Evolutionary conservation across 495 filamentous ascomycete genomes (phyloP).

Genomic region (Sporormia fimetaria): DNA sequence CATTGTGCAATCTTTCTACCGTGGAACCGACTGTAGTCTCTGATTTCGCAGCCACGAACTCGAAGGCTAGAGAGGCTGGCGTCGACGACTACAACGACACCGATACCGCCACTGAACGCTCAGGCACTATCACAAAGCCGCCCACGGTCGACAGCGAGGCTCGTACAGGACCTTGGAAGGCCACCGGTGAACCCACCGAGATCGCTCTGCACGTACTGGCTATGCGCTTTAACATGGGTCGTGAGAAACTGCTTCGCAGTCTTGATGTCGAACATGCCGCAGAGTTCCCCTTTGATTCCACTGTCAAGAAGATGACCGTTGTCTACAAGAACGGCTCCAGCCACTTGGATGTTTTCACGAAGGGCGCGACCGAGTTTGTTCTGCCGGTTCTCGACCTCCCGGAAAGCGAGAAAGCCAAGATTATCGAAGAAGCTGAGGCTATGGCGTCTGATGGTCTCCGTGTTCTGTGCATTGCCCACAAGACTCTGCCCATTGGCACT

Average conservation of each 20-base stretch:
- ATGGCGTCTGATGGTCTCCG: constrained; percentile 47
- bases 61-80: no score
- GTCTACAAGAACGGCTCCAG: constrained; percentile 35
- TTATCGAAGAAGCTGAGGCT: constrained; percentile 37
- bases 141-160: constrained; percentile 11
- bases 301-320: constrained; percentile 47
- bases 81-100: constrained; percentile 19
- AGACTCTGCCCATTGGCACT: constrained; percentile 22
- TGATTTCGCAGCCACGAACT: no score
- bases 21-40: constrained; percentile 9
- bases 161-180: constrained; percentile 32
- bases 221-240: constrained; percentile 39
- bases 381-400: constrained; percentile 37
- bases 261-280: constrained; percentile 31
- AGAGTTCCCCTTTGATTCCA: constrained; percentile 50
- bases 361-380: constrained; percentile 47
- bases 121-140: constrained; percentile 2
- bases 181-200: constrained; percentile 44
- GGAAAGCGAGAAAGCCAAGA: constrained; percentile 29
- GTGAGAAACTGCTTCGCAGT: constrained; percentile 39
- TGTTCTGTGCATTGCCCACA: constrained; percentile 44
- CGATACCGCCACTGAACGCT: constrained; percentile 10
- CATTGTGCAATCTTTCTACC: constrained; percentile 26
- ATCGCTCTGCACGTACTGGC: constrained; percentile 44
- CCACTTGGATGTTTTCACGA: constrained; percentile 39